Base-by-base conservation (phyloP, 139 green algal genomes). In the Chlorella sorokiniana region DNA sequence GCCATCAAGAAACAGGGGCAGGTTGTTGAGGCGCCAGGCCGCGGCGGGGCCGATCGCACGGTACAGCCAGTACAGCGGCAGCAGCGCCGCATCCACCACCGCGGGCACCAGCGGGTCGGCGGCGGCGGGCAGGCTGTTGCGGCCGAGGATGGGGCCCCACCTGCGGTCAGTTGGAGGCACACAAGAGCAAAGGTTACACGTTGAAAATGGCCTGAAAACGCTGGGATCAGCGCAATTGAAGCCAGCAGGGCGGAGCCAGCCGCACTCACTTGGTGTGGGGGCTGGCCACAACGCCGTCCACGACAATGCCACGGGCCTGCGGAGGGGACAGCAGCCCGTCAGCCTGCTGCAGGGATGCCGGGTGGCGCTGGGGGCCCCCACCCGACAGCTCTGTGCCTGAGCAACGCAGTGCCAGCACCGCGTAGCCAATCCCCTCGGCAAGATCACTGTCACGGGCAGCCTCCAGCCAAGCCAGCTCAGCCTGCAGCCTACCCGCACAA, bases 1-100 rank as follows among this genome's bases (percentile, higher is more conserved):
- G 33, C 48, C 11, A 16, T 59, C 48, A 11, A 59, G 14, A 59
- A 59, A 59, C 48, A 59, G 48, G 48, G 48, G 48, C 48, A 59
- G 67, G 67, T 51, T 73, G 67, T 73, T 73, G 37, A 73, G 29
- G 37, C 67, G 67, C 67, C 67, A 73, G 67, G 67, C 38, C 67
- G 51, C 16, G 37, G 48, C 1, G 67, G 67, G 67, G 2, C 67
- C 67, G 37, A 73, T 5, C 22, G 51, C 37, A 27, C 35, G 33
- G 67, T 52, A 73, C 20, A 22, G 20, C 67, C 67, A 73, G 38
- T 52, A 54, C 18, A 51, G 37, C 7, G 67, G 40, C 31, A 38
- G 40, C 11, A 73, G 67, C 25, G 67, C 67, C 16, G 67, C 67
- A 11, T 73, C 16, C 22, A 38, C 38, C 3, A 73, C 7, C 22